Conservation (phyloP, 805 yeast genomes). For the Wickerhamia fluorescens region DNA sequence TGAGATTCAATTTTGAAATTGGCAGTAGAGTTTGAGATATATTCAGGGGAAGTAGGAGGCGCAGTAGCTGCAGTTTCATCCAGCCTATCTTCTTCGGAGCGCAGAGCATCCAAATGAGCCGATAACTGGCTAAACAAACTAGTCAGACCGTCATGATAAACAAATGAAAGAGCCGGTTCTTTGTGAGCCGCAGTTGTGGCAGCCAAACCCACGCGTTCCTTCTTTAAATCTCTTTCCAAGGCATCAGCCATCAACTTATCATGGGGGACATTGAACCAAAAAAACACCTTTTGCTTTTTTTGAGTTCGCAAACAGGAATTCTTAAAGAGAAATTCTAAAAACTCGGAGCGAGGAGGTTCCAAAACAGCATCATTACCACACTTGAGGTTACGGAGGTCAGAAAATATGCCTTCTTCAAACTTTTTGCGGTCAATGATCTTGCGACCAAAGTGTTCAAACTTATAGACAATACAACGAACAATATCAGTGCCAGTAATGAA, state of each 20-base stretch:
- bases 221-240: constrained; percentile 81
- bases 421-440: constrained; percentile 79
- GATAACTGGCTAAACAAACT: constrained; percentile 51
- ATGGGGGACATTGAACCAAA: constrained; percentile 95
- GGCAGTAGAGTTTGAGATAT: constrained; percentile 6
- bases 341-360: constrained; percentile 81
- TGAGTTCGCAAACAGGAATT: constrained; percentile 88
- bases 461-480: constrained; percentile 82
- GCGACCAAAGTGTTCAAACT: constrained; percentile 87
- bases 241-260: constrained; percentile 91
- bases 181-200: constrained; percentile 66
- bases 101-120: constrained; percentile 29
- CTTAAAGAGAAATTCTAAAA: constrained; percentile 75
- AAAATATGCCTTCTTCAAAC: constrained; percentile 93
- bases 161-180: constrained; percentile 78
- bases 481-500: constrained; percentile 95
- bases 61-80: constrained; percentile 1
- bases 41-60: constrained; percentile 3
- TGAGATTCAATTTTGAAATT: too few relatives aligned
- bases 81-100: constrained; percentile 1
- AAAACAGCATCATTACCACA: constrained; percentile 81
- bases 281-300: constrained; percentile 93
- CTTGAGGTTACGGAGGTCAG: constrained; percentile 81
- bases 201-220: constrained; percentile 53
- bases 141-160: constrained; percentile 43